Percentiles rank a stretch among this genome's conserved stretches.
Conservation (phyloP, 2,329 filamentous ascomycete species). For the Colletotrichum aenigma region DNA sequence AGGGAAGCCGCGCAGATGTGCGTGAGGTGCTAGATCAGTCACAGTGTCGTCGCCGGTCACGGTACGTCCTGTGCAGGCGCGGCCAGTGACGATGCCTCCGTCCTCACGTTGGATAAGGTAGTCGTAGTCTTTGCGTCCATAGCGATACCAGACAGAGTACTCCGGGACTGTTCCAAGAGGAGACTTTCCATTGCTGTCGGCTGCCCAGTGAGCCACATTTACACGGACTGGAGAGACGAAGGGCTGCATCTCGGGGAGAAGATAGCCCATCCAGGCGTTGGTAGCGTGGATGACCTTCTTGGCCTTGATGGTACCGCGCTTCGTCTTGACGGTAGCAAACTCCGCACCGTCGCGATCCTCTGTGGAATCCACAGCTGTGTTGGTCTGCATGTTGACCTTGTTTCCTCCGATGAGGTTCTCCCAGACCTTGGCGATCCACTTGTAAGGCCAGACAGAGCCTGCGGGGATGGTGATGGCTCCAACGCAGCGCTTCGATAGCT, state of each 20-base stretch:
- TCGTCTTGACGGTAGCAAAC: neutral
- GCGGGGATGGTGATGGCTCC: conserved; percentile 22
- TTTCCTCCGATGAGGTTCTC: neutral
- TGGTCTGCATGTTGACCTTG: conserved; percentile 21
- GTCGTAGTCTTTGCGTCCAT: conserved; percentile 27
- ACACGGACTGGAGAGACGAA: conserved; percentile 18
- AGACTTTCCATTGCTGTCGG: neutral
- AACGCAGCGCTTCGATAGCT: neutral
- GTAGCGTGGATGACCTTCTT: conserved; percentile 27
- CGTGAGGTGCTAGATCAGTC: neutral
- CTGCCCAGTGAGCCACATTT: conserved; percentile 1
- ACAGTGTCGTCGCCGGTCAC: conserved; percentile 18
- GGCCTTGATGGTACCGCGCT: conserved; percentile 23
- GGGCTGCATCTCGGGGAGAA: conserved; percentile 26
- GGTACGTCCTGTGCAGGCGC: conserved; percentile 21
- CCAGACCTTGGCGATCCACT: conserved; percentile 21
- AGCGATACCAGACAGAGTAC: conserved; percentile 23
- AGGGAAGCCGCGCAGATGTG: neutral
- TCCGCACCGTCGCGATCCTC: neutral
- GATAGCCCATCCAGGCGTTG: conserved; percentile 28
- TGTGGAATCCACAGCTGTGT: neutral
- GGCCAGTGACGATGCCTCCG: conserved; percentile 22
- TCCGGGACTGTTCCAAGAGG: neutral
- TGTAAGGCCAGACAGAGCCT: conserved; percentile 27
- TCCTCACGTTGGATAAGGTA: conserved; percentile 24